Evolutionary conservation across 177 flowering plant species (phyloP).

Genomic region (Telopea speciosissima): DNA sequence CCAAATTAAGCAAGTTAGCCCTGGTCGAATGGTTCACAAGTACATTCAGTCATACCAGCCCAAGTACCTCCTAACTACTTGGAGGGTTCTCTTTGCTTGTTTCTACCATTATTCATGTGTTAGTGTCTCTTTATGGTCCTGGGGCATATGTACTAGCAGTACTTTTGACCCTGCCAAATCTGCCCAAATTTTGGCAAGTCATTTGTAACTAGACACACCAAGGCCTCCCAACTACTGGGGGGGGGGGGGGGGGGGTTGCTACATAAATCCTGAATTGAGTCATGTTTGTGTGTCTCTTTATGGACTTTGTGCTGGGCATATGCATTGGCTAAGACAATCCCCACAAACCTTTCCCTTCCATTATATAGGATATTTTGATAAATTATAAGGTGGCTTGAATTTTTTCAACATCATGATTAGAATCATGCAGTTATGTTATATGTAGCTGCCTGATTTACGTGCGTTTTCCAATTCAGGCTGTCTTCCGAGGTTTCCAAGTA

Average conservation of each 20-base stretch:
- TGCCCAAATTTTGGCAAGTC: too few relatives aligned
- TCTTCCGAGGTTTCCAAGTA: constrained; percentile 68
- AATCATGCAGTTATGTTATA: background rate
- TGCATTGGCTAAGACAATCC: background rate
- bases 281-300: too few relatives aligned
- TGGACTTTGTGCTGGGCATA: background rate
- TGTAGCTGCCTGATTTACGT: background rate
- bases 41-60: background rate
- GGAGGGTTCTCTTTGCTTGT: too few relatives aligned
- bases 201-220: too few relatives aligned
- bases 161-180: too few relatives aligned
- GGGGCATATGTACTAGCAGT: too few relatives aligned
- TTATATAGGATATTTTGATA: background rate
- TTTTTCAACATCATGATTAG: background rate
- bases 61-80: too few relatives aligned
- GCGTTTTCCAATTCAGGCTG: constrained; percentile 49
- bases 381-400: background rate
- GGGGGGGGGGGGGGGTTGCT: too few relatives aligned
- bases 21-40: background rate
- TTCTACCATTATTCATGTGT: too few relatives aligned
- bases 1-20: constrained; percentile 5
- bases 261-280: too few relatives aligned
- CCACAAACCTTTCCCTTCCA: background rate
- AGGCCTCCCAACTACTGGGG: too few relatives aligned
- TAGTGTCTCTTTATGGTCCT: too few relatives aligned